A percentile compares a stretch with the other conserved stretches of the same genome.
These are phyloP conservation scores for Auriscalpium orientale DNA, from an alignment of 768 basidiomycete species.

Conservation along the genomic window DNA sequence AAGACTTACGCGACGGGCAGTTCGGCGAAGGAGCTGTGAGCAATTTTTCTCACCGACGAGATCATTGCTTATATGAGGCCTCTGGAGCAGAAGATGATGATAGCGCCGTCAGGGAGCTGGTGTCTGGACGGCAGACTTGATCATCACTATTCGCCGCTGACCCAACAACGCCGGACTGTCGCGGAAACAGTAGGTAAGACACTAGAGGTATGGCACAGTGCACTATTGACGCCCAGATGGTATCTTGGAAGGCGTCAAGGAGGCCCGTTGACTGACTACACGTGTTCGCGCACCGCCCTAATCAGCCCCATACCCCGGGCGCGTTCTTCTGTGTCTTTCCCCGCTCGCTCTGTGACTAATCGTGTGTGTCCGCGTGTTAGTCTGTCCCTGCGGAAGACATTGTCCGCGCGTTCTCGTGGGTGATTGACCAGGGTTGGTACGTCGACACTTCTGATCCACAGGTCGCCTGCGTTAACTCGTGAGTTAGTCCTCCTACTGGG, in stretches of 20 bases:
- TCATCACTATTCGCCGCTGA: conserved; percentile 41
- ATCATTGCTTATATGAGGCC: too few species aligned
- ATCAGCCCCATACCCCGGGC: conserved; percentile 27
- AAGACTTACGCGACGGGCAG: conserved; percentile 39
- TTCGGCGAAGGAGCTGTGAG: conserved; percentile 47
- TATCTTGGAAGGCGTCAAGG: conserved; percentile 1
- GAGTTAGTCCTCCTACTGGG: conserved; percentile 36
- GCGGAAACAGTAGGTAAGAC: conserved; percentile 21
- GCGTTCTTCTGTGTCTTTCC: neutral
- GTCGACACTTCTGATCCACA: neutral
- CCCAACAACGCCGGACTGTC: conserved; percentile 33
- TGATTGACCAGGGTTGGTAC: conserved; percentile 40
- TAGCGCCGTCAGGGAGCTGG: conserved; percentile 46
- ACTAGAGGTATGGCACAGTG: conserved; percentile 14
- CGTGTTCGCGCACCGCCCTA: conserved; percentile 46
- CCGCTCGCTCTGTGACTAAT: neutral
- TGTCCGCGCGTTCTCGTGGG: conserved; percentile 50
- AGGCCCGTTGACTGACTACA: conserved; percentile 46
- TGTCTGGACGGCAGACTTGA: conserved; percentile 38
- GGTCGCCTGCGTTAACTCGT: neutral
- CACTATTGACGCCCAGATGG: conserved; percentile 43
- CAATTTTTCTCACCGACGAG: neutral
- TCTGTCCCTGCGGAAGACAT: conserved; percentile 45
- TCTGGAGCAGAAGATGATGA: conserved; percentile 26
- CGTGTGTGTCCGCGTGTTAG: conserved; percentile 9